Base-by-base conservation (phyloP, 805 yeast genomes). In the Sugiyamaella smithiae region DNA sequence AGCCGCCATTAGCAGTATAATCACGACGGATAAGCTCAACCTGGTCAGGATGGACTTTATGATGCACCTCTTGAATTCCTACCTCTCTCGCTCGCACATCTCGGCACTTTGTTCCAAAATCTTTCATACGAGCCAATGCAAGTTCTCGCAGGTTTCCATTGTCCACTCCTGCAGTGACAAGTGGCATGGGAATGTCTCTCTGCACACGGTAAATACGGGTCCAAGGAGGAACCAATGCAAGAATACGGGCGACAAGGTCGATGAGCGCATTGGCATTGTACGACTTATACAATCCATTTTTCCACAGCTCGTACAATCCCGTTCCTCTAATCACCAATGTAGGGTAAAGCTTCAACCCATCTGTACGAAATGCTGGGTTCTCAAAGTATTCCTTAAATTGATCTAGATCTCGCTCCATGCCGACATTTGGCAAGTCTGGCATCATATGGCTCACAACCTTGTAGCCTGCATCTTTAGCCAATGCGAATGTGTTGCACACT, bases 361-460 rank as follows among this genome's bases (percentile, higher is more conserved):
- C 99, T 1, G 99, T 93, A 67, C 99, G 79, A 69, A 93, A 93
- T 24, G 81, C 96, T 1, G 99, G 99, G 66, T 88, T 93, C 60
- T 91, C 98, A 65, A 93, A 93, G 71, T 93, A 93, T 66, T 93
- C 99, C 61, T 84, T 81, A 64, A 93, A 93, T 70, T 93, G 99
- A 62, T 89, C 96, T 51, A 91, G 72, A 66, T 93, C 99, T 66
- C 99, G 80, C 69, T 93, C 99, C 96, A 91, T 88, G 16, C 98
- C 99, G 51, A 93, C 97, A 62, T 93, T 93, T 14, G 99, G 99
- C 60, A 93, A 75, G 73, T 93, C 99, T 12, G 99, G 99, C 99
- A 93, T 93, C 99, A 93, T 93, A 70, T 93, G 99, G 56, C 95
- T 83, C 20, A 93, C 99, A 46, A 93, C 96, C 66, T 93, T 93